A percentile compares a stretch with the other conserved stretches of the same genome.
These are phyloP conservation scores for Kwoniella sp. DNA, from an alignment of 768 basidiomycete genomes.

Conservation along the genomic window DNA sequence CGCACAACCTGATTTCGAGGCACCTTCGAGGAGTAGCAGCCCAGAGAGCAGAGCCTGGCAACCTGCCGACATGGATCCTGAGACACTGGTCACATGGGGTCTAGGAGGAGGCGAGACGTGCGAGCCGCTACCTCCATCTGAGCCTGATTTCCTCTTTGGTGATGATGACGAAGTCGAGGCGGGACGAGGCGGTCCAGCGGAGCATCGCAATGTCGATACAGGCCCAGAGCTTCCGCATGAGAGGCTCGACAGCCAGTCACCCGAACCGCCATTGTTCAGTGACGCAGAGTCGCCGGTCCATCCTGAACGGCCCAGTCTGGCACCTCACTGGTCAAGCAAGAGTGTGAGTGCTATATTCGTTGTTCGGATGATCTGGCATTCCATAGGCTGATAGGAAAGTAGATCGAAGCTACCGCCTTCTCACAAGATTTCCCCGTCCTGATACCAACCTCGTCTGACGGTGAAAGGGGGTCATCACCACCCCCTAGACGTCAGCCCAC, in stretches of 20 bases:
- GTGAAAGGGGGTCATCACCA: neutral
- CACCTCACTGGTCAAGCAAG: conserved; percentile 9
- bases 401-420: conserved; percentile 13
- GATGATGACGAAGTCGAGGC: too few relatives aligned
- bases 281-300: neutral
- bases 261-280: conserved; percentile 9
- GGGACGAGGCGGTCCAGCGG: too few relatives aligned
- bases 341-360: conserved; percentile 4
- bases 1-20: conserved; percentile 12
- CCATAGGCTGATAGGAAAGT: neutral
- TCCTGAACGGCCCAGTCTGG: conserved; percentile 3
- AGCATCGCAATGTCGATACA: too few relatives aligned
- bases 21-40: neutral
- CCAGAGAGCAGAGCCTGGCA: conserved; percentile 14
- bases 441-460: neutral
- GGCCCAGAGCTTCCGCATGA: too few relatives aligned
- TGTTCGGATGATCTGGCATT: too few relatives aligned
- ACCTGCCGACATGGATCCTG: conserved; percentile 30
- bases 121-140: too few relatives aligned
- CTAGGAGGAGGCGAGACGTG: too few relatives aligned
- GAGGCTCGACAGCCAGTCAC: neutral
- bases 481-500: neutral
- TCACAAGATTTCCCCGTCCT: conserved; percentile 16
- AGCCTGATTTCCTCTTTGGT: too few relatives aligned
- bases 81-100: conserved; percentile 40